Conservation (phyloP, 2,329 filamentous ascomycete species). For the Colletotrichum sp. region DNA sequence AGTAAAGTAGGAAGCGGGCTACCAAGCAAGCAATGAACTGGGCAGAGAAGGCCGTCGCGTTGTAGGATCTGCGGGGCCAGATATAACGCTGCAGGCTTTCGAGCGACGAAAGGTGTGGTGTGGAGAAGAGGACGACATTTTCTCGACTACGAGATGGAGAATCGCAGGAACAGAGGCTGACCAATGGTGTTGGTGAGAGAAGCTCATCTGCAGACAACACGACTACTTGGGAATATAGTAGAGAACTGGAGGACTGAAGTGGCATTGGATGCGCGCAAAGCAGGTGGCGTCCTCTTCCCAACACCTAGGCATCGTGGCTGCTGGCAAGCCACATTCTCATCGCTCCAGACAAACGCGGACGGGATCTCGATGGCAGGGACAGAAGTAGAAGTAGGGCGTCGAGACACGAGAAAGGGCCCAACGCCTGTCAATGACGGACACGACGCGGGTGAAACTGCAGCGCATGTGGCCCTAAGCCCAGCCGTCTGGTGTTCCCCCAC, state of each 20-base stretch:
- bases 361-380: neutral
- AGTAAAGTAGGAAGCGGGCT: neutral
- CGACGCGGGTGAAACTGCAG: neutral
- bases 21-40: neutral
- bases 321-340: neutral
- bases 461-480: neutral
- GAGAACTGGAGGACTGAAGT: neutral
- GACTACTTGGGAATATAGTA: neutral
- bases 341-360: neutral
- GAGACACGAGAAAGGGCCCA: neutral
- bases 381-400: neutral
- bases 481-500: conserved; percentile 15
- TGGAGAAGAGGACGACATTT: neutral
- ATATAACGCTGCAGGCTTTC: neutral
- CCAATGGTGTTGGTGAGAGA: neutral
- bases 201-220: neutral
- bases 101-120: neutral
- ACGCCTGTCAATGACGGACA: neutral
- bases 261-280: neutral
- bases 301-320: neutral
- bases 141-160: neutral
- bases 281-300: neutral
- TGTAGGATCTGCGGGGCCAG: neutral
- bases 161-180: neutral
- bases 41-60: neutral